A percentile compares a stretch with the other conserved stretches of the same genome.
phyloP scores from a whole-genome alignment of 1,284 basidiomycete genomes.

The Agaricales sp. region DNA sequence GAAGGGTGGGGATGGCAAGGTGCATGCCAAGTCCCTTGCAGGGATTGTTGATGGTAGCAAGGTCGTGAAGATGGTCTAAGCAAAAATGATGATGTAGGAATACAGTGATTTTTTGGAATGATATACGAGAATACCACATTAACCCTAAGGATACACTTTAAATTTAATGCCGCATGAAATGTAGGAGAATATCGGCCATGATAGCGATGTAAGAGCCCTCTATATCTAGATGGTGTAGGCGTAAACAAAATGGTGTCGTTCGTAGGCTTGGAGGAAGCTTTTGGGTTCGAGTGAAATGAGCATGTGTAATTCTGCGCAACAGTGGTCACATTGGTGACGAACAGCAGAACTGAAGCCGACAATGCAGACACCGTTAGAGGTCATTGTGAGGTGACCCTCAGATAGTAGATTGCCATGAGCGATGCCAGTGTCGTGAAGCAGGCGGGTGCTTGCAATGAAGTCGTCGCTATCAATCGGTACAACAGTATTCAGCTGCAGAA shows the following conservation, averaged over 20 bases:
- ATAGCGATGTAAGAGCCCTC: too few species aligned
- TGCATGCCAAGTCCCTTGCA: slow-evolving; percentile 57
- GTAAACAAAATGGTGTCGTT: too few species aligned
- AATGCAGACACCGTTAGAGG: slow-evolving; percentile 21
- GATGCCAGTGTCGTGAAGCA: slow-evolving; percentile 25
- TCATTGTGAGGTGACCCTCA: slow-evolving; percentile 20
- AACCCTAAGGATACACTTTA: too few species aligned
- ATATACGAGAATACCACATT: too few species aligned
- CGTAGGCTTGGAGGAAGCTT: neutral
- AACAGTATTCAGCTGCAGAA: slow-evolving; percentile 1
- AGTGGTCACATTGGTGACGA: slow-evolving; percentile 16
- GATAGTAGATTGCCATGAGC: slow-evolving; percentile 21
- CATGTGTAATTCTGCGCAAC: neutral
- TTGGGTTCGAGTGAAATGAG: neutral
- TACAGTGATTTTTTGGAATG: too few species aligned
- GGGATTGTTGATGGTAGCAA: slow-evolving; percentile 65
- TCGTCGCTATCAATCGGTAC: slow-evolving; percentile 17
- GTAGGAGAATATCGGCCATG: too few species aligned
- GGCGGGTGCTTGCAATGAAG: slow-evolving; percentile 20
- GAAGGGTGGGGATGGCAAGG: slow-evolving; percentile 45
- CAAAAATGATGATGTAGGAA: neutral
- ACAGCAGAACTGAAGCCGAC: slow-evolving; percentile 23
- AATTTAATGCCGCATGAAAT: too few species aligned
- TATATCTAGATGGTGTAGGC: too few species aligned
- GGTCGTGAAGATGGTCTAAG: slow-evolving; percentile 61